Evolutionary conservation across 78 protist genomes (phyloP).

Genomic region (Carpediemonas membranifera): DNA sequence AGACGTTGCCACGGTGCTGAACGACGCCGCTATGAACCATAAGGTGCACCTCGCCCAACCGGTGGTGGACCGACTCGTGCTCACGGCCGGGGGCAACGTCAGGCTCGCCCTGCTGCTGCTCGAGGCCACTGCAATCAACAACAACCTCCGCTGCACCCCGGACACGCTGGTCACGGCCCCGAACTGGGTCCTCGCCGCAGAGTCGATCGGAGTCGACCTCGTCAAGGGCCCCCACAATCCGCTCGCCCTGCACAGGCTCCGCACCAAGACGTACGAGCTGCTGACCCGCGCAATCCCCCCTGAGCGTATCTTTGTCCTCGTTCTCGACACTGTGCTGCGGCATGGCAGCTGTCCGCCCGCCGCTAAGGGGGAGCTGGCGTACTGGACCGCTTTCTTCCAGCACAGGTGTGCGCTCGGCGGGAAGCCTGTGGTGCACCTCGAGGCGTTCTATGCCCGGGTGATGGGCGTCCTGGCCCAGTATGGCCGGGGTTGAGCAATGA

Average conservation of each 20-base stretch:
- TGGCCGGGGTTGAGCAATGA: not conserved
- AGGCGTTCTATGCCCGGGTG: not conserved
- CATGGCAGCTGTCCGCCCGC: no score
- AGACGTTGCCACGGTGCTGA: constrained; percentile 33
- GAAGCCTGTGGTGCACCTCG: not conserved
- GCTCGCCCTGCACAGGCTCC: not conserved
- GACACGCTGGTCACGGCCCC: no score
- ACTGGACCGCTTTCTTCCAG: not conserved
- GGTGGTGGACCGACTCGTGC: constrained; percentile 33
- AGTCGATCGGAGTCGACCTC: not conserved
- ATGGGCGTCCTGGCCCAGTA: not conserved
- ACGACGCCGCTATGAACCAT: constrained; percentile 28
- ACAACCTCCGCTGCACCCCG: no score
- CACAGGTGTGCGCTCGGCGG: not conserved
- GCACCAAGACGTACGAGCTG: not conserved
- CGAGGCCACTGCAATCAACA: no score
- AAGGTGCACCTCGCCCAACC: not conserved
- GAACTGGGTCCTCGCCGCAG: not conserved
- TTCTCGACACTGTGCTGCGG: no score
- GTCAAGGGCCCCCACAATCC: not conserved
- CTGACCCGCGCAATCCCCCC: not conserved
- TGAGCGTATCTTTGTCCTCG: not conserved
- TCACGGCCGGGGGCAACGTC: constrained; percentile 51
- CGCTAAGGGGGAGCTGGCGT: no score
- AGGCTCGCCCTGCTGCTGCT: constrained; percentile 70